A percentile compares a stretch with the other conserved stretches of the same genome.
These are phyloP conservation scores for Capniomyces stellatus DNA, from an alignment of 371 early-diverging fungal genomes.

Conservation along the genomic window DNA sequence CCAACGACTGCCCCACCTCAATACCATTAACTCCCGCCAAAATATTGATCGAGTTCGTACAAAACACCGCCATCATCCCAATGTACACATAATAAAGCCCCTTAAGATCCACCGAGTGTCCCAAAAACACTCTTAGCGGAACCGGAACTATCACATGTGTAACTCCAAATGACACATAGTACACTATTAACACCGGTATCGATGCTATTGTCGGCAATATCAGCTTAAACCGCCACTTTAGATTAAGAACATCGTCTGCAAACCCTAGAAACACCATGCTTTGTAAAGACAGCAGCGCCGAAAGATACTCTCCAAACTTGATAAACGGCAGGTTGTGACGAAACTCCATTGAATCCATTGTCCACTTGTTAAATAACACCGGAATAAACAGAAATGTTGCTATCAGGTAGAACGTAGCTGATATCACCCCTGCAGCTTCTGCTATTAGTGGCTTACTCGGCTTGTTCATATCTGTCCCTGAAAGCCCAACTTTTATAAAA, in stretches of 20 bases:
- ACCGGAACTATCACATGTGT: conserved; percentile 76
- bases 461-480: conserved; percentile 72
- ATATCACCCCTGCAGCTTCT: conserved; percentile 65
- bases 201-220: conserved; percentile 86
- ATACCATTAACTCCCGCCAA: conserved; percentile 97
- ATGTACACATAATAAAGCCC: conserved; percentile 84
- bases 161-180: conserved; percentile 72
- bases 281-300: conserved; percentile 71
- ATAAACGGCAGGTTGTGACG: conserved; percentile 13
- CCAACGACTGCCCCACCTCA: conserved; percentile 81
- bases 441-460: conserved; percentile 44
- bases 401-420: conserved; percentile 55
- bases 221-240: conserved; percentile 91
- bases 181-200: conserved; percentile 83
- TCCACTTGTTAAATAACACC: conserved; percentile 71
- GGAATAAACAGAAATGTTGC: conserved; percentile 82
- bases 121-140: conserved; percentile 52
- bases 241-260: conserved; percentile 92
- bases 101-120: conserved; percentile 66
- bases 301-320: conserved; percentile 62
- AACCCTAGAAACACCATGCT: conserved; percentile 94
- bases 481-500: conserved; percentile 51
- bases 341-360: conserved; percentile 8
- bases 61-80: conserved; percentile 72
- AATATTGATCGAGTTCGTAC: conserved; percentile 96